phyloP scores from a whole-genome alignment of 2,329 filamentous ascomycete species.

The Hypoxylon sp. region DNA sequence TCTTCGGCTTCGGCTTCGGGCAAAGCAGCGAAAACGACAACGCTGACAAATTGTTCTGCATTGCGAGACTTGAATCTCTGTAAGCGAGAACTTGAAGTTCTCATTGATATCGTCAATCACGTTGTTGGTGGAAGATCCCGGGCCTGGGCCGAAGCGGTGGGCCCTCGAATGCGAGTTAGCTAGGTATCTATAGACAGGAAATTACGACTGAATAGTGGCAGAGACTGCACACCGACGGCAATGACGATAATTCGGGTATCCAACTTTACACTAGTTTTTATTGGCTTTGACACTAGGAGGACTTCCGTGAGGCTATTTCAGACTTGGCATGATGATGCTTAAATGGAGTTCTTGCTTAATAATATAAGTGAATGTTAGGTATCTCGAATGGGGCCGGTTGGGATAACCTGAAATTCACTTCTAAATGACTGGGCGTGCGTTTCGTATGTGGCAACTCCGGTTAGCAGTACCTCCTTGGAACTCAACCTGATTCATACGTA shows the following conservation, averaged over 20 bases:
- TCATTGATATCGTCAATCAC: neutral
- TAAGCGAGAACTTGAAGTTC: neutral
- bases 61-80: neutral
- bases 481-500: no score
- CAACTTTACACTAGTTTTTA: neutral
- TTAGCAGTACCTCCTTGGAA: neutral
- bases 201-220: neutral
- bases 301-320: neutral
- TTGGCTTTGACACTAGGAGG: neutral
- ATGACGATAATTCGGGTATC: neutral
- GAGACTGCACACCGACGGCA: neutral
- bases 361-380: neutral
- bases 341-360: neutral
- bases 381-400: neutral
- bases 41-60: neutral
- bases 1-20: constrained; percentile 10
- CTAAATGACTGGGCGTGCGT: neutral
- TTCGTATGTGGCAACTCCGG: neutral
- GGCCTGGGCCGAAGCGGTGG: neutral
- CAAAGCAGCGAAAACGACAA: neutral
- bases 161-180: neutral
- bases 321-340: neutral
- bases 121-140: neutral
- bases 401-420: neutral
- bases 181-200: neutral